Percentiles rank a stretch among this genome's conserved stretches.
phyloP scores from a whole-genome alignment of 306 rosid species.

The Vigna nakashimae region DNA sequence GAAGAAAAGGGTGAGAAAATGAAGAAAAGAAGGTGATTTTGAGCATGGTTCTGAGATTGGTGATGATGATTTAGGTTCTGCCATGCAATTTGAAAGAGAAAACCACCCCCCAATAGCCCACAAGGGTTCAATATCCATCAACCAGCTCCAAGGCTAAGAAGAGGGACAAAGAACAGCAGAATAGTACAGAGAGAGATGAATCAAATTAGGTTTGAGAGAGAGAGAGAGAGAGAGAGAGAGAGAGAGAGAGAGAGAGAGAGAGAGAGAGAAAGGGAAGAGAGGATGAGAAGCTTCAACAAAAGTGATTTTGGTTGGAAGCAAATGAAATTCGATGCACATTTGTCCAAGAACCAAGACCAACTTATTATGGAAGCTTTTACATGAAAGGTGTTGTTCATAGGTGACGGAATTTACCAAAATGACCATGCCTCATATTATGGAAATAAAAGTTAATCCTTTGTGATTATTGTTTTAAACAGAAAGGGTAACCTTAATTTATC shows the following conservation, averaged over 20 bases:
- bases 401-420: slow-evolving; percentile 52
- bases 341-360: slow-evolving; percentile 56
- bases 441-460: slow-evolving; percentile 13
- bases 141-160: slow-evolving; percentile 79
- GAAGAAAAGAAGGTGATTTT: slow-evolving; percentile 54
- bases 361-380: slow-evolving; percentile 62
- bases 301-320: slow-evolving; percentile 68
- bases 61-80: slow-evolving; percentile 63
- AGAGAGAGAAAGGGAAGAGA: slow-evolving; percentile 29
- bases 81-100: slow-evolving; percentile 95
- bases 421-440: slow-evolving; percentile 40
- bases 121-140: slow-evolving; percentile 99
- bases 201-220: slow-evolving; percentile 8
- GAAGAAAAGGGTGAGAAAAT: slow-evolving; percentile 64
- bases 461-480: neutral
- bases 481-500: slow-evolving; percentile 8
- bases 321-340: slow-evolving; percentile 69
- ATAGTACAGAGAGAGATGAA: slow-evolving; percentile 25
- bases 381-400: slow-evolving; percentile 52
- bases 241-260: slow-evolving; percentile 3
- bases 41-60: slow-evolving; percentile 52
- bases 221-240: slow-evolving; percentile 4
- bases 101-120: slow-evolving; percentile 98
- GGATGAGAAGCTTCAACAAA: slow-evolving; percentile 80
- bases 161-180: slow-evolving; percentile 24